phyloP scores from a whole-genome alignment of 1,139 yeast genomes.

The Yamadazyma conglobata region DNA sequence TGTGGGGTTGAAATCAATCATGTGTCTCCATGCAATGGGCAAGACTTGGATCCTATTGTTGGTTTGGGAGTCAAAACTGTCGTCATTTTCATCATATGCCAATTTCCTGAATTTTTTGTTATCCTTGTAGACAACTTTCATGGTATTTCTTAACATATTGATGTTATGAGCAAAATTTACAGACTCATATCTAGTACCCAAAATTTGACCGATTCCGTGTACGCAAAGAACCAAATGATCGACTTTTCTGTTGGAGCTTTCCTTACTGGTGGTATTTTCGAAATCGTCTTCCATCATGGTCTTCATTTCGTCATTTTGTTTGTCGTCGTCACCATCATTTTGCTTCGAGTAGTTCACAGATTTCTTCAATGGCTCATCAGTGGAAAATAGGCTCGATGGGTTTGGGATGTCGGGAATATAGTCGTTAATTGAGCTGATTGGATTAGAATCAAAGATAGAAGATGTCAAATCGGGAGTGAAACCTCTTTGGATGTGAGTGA shows the following conservation, averaged over 20 bases:
- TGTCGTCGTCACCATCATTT: slow-evolving; percentile 9
- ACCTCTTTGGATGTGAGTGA: slow-evolving; percentile 38
- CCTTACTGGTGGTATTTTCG: slow-evolving; percentile 31
- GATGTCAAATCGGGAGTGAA: slow-evolving; percentile 27
- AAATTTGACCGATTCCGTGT: slow-evolving; percentile 92
- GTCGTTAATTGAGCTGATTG: slow-evolving; percentile 31
- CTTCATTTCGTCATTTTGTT: slow-evolving; percentile 30
- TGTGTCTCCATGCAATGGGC: slow-evolving; percentile 78
- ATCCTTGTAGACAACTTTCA: slow-evolving; percentile 53
- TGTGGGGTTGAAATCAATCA: slow-evolving; percentile 52
- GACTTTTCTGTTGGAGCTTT: slow-evolving; percentile 48
- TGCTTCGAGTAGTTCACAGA: slow-evolving; percentile 13
- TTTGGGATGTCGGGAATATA: slow-evolving; percentile 33
- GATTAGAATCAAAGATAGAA: slow-evolving; percentile 25
- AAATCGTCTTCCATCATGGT: slow-evolving; percentile 53
- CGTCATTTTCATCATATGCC: slow-evolving; percentile 25
- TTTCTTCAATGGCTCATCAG: slow-evolving; percentile 12
- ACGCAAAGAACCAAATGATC: slow-evolving; percentile 82
- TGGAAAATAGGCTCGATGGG: slow-evolving; percentile 19
- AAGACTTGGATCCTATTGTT: slow-evolving; percentile 71
- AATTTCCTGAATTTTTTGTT: slow-evolving; percentile 40
- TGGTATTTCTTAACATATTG: slow-evolving; percentile 61
- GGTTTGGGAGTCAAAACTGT: slow-evolving; percentile 17
- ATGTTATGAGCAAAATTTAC: slow-evolving; percentile 87
- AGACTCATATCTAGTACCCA: slow-evolving; percentile 75